phyloP scores from a whole-genome alignment of 202 grass and related monocot species.

The Carex sylvatica region DNA sequence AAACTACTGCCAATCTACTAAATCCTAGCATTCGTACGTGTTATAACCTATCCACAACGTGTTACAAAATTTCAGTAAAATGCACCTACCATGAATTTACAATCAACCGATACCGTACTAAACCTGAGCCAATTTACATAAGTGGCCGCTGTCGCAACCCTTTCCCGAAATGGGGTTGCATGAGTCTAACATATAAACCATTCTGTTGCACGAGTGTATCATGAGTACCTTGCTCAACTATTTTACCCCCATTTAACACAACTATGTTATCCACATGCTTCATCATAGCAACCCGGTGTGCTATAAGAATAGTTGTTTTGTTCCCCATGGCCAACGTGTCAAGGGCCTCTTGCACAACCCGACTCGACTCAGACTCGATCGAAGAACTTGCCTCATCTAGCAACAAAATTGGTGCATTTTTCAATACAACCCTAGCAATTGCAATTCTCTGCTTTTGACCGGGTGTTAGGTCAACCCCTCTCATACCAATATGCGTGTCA shows the following conservation, averaged over 20 bases:
- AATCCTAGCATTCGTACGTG: background rate
- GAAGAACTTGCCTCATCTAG: constrained; percentile 91
- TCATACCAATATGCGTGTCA: constrained; percentile 93
- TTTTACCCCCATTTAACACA: constrained; percentile 87
- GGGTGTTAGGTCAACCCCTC: constrained; percentile 90
- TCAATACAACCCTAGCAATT: constrained; percentile 89
- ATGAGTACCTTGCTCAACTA: constrained; percentile 91
- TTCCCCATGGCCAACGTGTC: constrained; percentile 96
- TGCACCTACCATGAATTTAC: constrained; percentile 25
- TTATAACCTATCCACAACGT: constrained; percentile 18
- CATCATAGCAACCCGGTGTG: constrained; percentile 97
- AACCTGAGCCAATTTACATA: constrained; percentile 61
- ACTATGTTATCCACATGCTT: constrained; percentile 95
- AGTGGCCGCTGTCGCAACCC: constrained; percentile 81
- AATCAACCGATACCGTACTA: constrained; percentile 47
- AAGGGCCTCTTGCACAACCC: constrained; percentile 90
- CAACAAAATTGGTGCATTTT: constrained; percentile 94
- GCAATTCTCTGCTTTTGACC: constrained; percentile 93
- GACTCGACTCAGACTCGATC: constrained; percentile 91
- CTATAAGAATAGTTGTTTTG: constrained; percentile 97
- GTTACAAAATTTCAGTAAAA: constrained; percentile 13
- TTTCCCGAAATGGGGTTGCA: constrained; percentile 99
- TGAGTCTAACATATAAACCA: constrained; percentile 92
- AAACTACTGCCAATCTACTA: constrained; percentile 8
- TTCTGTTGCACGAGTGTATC: constrained; percentile 84